These are phyloP conservation scores for Pseudogymnoascus sp. DNA, from an alignment of 2,329 filamentous ascomycete genomes.

Conservation along the genomic window DNA sequence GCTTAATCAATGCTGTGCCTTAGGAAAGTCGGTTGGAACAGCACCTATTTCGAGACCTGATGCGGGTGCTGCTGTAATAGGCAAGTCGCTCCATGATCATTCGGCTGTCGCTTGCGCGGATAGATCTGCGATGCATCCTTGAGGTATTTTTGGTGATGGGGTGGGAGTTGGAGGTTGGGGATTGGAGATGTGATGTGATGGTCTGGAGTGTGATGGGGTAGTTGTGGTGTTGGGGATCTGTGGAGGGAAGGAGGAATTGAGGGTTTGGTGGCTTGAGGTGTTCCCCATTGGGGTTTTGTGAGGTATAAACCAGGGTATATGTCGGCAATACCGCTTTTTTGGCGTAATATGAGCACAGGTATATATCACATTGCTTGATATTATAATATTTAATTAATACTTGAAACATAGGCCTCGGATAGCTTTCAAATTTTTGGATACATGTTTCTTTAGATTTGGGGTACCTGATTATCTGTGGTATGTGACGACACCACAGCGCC, in stretches of 20 bases:
- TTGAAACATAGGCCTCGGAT: background rate
- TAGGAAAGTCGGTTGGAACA: background rate
- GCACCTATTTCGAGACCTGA: background rate
- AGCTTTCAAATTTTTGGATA: background rate
- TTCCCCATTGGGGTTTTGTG: background rate
- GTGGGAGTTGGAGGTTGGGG: background rate
- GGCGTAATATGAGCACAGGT: background rate
- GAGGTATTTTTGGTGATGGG: background rate
- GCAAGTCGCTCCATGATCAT: background rate
- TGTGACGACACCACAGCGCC: background rate
- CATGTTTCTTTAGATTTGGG: background rate
- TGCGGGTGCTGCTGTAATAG: background rate
- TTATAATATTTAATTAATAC: background rate
- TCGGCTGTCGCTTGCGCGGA: background rate
- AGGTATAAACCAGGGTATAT: background rate
- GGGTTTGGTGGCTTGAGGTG: background rate
- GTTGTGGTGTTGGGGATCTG: background rate
- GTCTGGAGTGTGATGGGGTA: background rate
- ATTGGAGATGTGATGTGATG: background rate
- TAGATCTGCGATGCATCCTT: background rate
- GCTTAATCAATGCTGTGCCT: background rate
- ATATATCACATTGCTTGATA: background rate
- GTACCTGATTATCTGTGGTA: background rate
- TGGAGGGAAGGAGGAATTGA: background rate
- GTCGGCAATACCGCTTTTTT: background rate